These are phyloP conservation scores for Tillandsia fasciculata DNA, from an alignment of 176 grass and related monocot genomes.

Conservation along the genomic window DNA sequence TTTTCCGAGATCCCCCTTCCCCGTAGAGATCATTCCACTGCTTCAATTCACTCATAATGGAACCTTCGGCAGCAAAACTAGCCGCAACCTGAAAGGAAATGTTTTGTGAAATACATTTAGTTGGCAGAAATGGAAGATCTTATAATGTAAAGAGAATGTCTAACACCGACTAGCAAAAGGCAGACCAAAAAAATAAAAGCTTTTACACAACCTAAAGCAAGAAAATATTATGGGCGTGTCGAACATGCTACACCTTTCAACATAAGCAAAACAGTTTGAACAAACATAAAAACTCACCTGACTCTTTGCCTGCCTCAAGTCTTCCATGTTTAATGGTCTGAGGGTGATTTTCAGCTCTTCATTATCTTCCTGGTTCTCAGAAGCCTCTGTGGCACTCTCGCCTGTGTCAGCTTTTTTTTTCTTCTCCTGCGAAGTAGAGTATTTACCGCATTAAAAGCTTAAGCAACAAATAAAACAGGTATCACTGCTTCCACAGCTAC, in stretches of 20 bases:
- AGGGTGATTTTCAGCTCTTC: slow-evolving; percentile 31
- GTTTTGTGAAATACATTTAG: slow-evolving; percentile 2
- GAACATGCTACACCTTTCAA: background rate
- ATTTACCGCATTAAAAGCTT: background rate
- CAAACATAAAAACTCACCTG: slow-evolving; percentile 43
- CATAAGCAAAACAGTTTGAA: background rate
- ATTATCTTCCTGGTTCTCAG: slow-evolving; percentile 20
- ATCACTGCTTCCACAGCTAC: background rate
- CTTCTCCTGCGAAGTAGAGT: slow-evolving; percentile 31
- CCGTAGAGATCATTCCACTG: slow-evolving; percentile 86
- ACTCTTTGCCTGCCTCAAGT: slow-evolving; percentile 79
- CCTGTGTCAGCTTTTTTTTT: slow-evolving; percentile 25
- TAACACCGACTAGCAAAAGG: background rate
- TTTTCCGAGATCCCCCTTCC: slow-evolving; percentile 89
- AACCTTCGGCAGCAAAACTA: slow-evolving; percentile 70
- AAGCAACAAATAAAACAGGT: background rate
- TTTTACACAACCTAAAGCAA: too few species aligned
- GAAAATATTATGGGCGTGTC: too few species aligned
- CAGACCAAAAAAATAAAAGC: too few species aligned
- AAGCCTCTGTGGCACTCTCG: background rate
- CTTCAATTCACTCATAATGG: slow-evolving; percentile 84
- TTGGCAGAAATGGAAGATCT: too few species aligned
- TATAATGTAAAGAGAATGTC: too few species aligned
- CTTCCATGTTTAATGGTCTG: slow-evolving; percentile 82
- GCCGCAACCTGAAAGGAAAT: slow-evolving; percentile 51